Conservation (phyloP, 768 basidiomycete genomes). For the Rhodosporidiobolus sp. region DNA sequence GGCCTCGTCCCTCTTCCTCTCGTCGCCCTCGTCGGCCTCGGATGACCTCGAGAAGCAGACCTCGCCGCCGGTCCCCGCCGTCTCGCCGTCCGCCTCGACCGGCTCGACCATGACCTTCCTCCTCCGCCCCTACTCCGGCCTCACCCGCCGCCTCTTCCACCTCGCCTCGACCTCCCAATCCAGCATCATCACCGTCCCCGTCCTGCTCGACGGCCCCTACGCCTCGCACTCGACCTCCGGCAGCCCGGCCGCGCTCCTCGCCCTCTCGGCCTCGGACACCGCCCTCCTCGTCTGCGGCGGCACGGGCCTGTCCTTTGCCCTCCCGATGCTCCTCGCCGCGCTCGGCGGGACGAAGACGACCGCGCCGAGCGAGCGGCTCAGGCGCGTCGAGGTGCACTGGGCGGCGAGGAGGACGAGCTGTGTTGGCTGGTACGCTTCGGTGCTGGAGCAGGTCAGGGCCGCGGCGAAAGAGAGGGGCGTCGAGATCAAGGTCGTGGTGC, state of each 20-base stretch:
- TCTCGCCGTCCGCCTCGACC: not conserved
- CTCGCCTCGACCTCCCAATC: not conserved
- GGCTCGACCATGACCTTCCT: conserved; percentile 18
- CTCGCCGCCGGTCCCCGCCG: conserved; percentile 15
- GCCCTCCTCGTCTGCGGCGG: conserved; percentile 49
- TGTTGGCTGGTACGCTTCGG: no score
- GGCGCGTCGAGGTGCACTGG: not conserved
- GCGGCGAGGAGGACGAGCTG: not conserved
- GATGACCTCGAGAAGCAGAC: no score
- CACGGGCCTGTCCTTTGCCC: conserved; percentile 44
- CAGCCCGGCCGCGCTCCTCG: no score
- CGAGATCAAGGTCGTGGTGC: not conserved
- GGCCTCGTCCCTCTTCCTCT: not conserved
- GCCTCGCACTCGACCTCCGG: conserved; percentile 25
- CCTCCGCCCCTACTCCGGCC: conserved; percentile 48
- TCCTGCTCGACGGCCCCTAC: conserved; percentile 40
- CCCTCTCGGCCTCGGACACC: conserved; percentile 31
- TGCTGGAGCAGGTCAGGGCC: no score
- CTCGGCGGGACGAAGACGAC: not conserved
- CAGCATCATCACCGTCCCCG: not conserved
- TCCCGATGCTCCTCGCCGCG: not conserved
- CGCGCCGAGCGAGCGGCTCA: not conserved
- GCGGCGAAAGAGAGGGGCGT: not conserved
- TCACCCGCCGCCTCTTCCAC: conserved; percentile 33
- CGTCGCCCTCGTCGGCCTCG: no score